Evolutionary conservation across 331 rosid species (phyloP).

Genomic region (Saraca asoca): DNA sequence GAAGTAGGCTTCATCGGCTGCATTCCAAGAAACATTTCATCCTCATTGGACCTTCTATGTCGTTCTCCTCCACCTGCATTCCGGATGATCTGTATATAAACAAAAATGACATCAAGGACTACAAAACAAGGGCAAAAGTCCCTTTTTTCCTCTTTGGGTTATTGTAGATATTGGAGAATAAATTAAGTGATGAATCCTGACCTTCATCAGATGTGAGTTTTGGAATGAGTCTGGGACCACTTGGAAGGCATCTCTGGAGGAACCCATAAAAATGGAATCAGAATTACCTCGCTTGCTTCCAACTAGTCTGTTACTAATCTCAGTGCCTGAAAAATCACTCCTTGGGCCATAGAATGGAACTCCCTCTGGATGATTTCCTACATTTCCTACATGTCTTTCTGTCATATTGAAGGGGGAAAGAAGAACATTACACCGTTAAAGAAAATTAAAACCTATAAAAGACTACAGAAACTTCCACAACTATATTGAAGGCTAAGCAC

Average conservation of each 20-base stretch:
- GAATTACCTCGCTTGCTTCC: constrained; percentile 85
- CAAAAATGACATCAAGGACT: constrained; percentile 35
- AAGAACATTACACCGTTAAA: constrained; percentile 37
- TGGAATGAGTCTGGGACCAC: constrained; percentile 68
- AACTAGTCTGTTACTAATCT: constrained; percentile 63
- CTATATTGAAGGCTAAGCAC: constrained; percentile 9
- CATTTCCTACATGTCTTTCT: constrained; percentile 76
- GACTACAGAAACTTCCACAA: constrained; percentile 15
- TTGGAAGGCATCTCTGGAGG: constrained; percentile 73
- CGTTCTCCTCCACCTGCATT: constrained; percentile 72
- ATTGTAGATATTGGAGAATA: constrained; percentile 20
- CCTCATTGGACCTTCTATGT: constrained; percentile 72
- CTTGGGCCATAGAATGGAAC: constrained; percentile 85
- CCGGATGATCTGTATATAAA: constrained; percentile 58
- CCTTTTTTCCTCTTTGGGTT: neutral
- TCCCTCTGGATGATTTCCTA: constrained; percentile 82
- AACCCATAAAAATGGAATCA: constrained; percentile 72
- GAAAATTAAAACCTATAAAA: constrained; percentile 24
- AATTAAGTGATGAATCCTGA: constrained; percentile 24
- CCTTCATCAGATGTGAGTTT: constrained; percentile 86
- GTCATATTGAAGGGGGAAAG: constrained; percentile 38
- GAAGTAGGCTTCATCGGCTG: constrained; percentile 70
- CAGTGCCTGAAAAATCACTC: constrained; percentile 70
- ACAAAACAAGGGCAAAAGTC: neutral
- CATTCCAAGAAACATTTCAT: constrained; percentile 60